Conservation (phyloP, 192 early-diverging fungal species). For the Coemansia furcata region DNA sequence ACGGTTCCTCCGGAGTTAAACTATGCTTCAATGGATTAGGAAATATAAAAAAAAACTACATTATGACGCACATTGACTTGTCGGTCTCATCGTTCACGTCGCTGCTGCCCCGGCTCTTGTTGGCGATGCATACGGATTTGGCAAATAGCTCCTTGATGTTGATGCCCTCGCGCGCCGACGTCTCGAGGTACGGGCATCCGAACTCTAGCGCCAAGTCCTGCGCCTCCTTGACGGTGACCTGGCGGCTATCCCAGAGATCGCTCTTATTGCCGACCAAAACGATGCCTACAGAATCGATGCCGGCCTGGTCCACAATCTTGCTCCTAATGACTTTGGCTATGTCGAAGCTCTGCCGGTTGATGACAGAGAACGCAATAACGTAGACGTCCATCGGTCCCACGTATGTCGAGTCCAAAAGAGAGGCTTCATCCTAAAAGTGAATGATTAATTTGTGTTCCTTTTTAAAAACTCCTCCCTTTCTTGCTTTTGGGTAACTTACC, state of each 20-base stretch:
- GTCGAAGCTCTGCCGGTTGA: slow-evolving; percentile 81
- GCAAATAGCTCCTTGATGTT: slow-evolving; percentile 68
- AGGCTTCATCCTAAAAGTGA: slow-evolving; percentile 78
- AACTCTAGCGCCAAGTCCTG: slow-evolving; percentile 75
- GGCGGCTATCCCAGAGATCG: slow-evolving; percentile 73
- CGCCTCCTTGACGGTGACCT: slow-evolving; percentile 73
- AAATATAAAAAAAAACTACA: slow-evolving; percentile 19
- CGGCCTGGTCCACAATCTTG: slow-evolving; percentile 91
- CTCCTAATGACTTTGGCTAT: slow-evolving; percentile 87
- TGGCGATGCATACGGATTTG: slow-evolving; percentile 34
- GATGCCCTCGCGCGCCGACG: slow-evolving; percentile 87
- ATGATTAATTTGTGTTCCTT: no score
- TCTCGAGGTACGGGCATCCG: slow-evolving; percentile 85
- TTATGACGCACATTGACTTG: slow-evolving; percentile 40
- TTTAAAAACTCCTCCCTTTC: no score
- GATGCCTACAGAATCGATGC: slow-evolving; percentile 85
- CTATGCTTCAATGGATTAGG: slow-evolving; percentile 47
- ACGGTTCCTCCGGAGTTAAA: slow-evolving; percentile 21
- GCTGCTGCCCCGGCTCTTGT: slow-evolving; percentile 20
- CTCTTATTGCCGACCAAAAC: slow-evolving; percentile 93
- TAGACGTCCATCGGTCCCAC: slow-evolving; percentile 92
- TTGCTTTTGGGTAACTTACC: slow-evolving; percentile 40
- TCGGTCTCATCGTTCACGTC: slow-evolving; percentile 1
- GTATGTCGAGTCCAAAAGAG: slow-evolving; percentile 88
- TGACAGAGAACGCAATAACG: slow-evolving; percentile 91